Base-by-base conservation (phyloP, 2,329 filamentous ascomycete species). In the Cephalotrichum gorgonifer region DNA sequence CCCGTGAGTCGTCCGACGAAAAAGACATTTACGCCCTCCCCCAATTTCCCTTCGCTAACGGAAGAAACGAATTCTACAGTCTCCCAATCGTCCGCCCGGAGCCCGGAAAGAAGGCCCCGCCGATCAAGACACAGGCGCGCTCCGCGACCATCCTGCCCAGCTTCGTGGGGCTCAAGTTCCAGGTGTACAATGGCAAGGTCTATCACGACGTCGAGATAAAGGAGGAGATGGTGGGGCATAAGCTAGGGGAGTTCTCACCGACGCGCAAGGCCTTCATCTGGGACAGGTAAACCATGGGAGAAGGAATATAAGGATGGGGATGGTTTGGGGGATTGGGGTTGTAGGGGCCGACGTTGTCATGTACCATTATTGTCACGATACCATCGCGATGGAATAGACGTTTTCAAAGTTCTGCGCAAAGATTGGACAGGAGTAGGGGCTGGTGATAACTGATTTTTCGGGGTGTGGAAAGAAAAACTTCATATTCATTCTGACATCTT, bases 191-290 rank as follows among this genome's bases (percentile, higher is more conserved):
- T 64, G 90, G 90, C 60, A 95, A 93, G 72, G 78, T 77, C 28
- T 95, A 95, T 67, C 71, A 84, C 58, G 86, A 93, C 57, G 76
- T 95, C 49, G 76, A 75, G 55, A 86, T 96, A 54, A 95, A 89
- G 15, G 90, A 95, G 64, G 87, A 95, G 61, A 96, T 96, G 90
- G 90, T 96, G 45, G 90, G 90, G 48, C 86, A 93, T 68, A 96
- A 95, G 70, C 75, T 96, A 57, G 90, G 90, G 58, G 90, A 96
- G 69, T 96, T 95, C 65, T 83, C 88, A 54, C 73, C 80, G 50
- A 80, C 78, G 54, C 68, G 78, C 55, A 80, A 79, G 59, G 72
- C 75, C 2, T 78, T 79, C 53, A 70, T 79, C 52, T 79, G 74
- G 70, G 59, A 67, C 41, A 67, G 63, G 56, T 68, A 62, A 39